Evolutionary conservation across 169 alveolate genomes (phyloP), one percentile per base, ranked within the genome.

Genomic region (Plasmodium blacklocki): DNA sequence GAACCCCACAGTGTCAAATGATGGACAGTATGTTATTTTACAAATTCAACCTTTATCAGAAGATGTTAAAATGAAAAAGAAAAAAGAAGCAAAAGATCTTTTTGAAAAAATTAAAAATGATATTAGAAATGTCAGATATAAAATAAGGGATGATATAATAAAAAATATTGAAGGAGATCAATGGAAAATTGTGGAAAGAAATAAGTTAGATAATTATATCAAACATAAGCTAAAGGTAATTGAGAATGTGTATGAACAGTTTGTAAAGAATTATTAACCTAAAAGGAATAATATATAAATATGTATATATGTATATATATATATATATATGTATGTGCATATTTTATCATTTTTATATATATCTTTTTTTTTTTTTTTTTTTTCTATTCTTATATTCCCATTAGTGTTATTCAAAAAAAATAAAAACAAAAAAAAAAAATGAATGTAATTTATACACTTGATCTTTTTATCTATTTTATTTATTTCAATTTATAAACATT

Each of bases 31-130:
- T 11, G 49, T 83, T 43, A 45, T 70, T 3, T 58, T 83, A 39
- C 74, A 70, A n/a, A 70, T 83, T 11, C 86, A 83, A n/a, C 74
- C 91, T 49, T 63, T 83, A 50, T 68, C 91, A 8, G 63, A 83
- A 49, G 91, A 83, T 8, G 47, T 68, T 6, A 83, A 83, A 49
- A 58, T 70, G 47, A 83, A 83, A 63, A 83, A 83, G 45, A 83
- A 73, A 47, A 83, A 83, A 59, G 91, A 83, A 59, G 91, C 91
- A 21, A 83, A 83, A 43, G 91, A 83, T 47, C 32, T 83, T 15
- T 83, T 83, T 50, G 91, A 83, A 19, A 83, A 83, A 49, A 60
- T 68, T 4, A 83, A 83, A 83, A 52, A 39, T 43, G 91, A 83
- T 73, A 14, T 83, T 18, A 72, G 91, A 47, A 83, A 58, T 83